Evolutionary conservation across 192 early-diverging fungal species (phyloP), one percentile per base, ranked within the genome.

Genomic region (Backusella tarrabulga): DNA sequence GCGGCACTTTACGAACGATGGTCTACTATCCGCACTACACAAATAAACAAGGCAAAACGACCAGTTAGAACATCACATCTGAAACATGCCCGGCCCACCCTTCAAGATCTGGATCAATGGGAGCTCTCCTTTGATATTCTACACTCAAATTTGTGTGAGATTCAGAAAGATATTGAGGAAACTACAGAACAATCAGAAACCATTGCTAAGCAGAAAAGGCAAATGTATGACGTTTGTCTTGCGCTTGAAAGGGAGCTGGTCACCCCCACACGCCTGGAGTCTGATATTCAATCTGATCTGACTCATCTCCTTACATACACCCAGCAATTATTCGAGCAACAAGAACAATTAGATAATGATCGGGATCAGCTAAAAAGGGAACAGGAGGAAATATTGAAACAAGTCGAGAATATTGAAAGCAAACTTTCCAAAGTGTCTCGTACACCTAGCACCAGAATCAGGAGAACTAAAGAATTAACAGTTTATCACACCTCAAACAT

Each of bases 111-210:
- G 7, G 83, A 88, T 32, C 82, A 86, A 66, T 79, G 86, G 3
- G 87, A 88, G 34, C 71, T 88, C 7, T 73, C 80, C 4, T 88
- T 88, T 79, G 87, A 86, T 38, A 86, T 88, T 29, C 38, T 86
- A 34, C 85, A 82, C 74, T 77, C 87, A 15, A 88, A 86, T 54
- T 42, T 86, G 32, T 80, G 74, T n/a, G 87, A 88, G 72, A 85
- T 88, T 52, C 82, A 84, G 14, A 83, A 79, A 2, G 87, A 88
- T 73, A 76, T 86, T 3, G 77, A 85, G 36, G 83, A 85, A 44
- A 77, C 80, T 32, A 79, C 85, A n/a, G 42, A 68, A 12, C 82
- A 81, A 1, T 73, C 80, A n/a, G 79, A 81, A 35, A 74, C 79
- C 36, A 81, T 84, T 29, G 56, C 71, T 46, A 73, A 67, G 3